A percentile compares a stretch with the other conserved stretches of the same genome.
Evolutionary conservation across 2,329 filamentous ascomycete genomes (phyloP).

Genomic region (Aspergillus sp.): DNA sequence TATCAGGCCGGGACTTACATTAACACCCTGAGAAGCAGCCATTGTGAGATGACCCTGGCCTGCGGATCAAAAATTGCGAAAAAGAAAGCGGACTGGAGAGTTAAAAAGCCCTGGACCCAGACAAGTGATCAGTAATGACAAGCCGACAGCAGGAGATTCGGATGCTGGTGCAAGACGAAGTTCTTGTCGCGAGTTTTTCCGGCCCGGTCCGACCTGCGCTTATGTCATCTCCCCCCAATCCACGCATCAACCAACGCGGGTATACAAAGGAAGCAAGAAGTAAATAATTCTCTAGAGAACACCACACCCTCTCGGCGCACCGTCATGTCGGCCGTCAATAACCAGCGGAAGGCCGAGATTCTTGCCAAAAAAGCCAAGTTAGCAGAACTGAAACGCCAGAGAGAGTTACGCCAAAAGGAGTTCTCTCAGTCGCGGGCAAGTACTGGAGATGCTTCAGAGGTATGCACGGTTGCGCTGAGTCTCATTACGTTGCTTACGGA

Average conservation of each 20-base stretch:
- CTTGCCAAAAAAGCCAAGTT: conserved; percentile 95
- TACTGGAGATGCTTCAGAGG: conserved; percentile 69
- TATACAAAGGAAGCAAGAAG: neutral
- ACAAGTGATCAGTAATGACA: conserved; percentile 40
- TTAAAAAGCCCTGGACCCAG: conserved; percentile 27
- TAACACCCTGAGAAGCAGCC: conserved; percentile 66
- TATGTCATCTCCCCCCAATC: conserved; percentile 36
- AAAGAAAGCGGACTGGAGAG: conserved; percentile 33
- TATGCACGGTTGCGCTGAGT: conserved; percentile 40
- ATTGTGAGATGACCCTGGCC: conserved; percentile 50
- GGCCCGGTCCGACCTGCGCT: conserved; percentile 34
- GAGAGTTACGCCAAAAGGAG: conserved; percentile 78
- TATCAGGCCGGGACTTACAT: conserved; percentile 49
- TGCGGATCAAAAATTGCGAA: conserved; percentile 45
- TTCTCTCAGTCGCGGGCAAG: conserved; percentile 68
- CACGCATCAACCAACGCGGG: neutral
- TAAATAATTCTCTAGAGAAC: conserved; percentile 26
- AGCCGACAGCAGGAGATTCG: conserved; percentile 26
- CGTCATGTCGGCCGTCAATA: conserved; percentile 42
- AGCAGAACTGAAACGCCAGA: conserved; percentile 89
- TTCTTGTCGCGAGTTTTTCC: conserved; percentile 46
- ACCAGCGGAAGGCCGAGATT: conserved; percentile 90
- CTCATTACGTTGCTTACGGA: neutral
- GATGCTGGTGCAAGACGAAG: conserved; percentile 34
- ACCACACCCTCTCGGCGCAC: conserved; percentile 12